Percentiles rank a stretch among this genome's conserved stretches.
These are phyloP conservation scores for Scolecobasidium constrictum DNA, from an alignment of 2,329 filamentous ascomycete species.

Conservation along the genomic window DNA sequence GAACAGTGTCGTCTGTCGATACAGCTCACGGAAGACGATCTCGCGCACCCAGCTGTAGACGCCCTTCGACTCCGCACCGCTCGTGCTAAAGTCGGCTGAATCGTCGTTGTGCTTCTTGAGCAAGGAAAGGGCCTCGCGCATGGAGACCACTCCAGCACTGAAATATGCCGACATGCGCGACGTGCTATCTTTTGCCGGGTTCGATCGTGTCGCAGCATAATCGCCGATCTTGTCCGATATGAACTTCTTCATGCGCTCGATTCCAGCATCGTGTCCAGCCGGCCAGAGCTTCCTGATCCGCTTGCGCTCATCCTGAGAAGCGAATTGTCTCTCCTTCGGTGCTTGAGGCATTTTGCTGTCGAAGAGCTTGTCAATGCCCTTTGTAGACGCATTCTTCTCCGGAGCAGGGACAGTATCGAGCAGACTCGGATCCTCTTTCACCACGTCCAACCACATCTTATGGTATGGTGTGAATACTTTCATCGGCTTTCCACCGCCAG, in stretches of 20 bases:
- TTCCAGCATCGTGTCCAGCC: slow-evolving; percentile 30
- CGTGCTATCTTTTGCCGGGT: slow-evolving; percentile 31
- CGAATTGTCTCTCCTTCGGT: slow-evolving; percentile 31
- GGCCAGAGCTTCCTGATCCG: slow-evolving; percentile 34
- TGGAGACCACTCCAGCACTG: slow-evolving; percentile 32
- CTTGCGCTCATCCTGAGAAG: slow-evolving; percentile 26
- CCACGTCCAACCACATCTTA: slow-evolving; percentile 32
- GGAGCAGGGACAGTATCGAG: slow-evolving; percentile 32
- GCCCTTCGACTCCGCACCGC: slow-evolving; percentile 24
- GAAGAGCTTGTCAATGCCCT: slow-evolving; percentile 22
- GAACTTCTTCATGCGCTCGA: slow-evolving; percentile 29
- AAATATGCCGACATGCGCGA: slow-evolving; percentile 34
- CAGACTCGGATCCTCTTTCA: slow-evolving; percentile 31
- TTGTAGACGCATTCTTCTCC: slow-evolving; percentile 24
- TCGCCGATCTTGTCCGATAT: slow-evolving; percentile 27
- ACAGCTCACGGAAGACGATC: slow-evolving; percentile 40
- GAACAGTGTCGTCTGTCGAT: slow-evolving; percentile 35
- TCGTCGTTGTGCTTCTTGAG: slow-evolving; percentile 30
- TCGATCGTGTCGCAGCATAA: slow-evolving; percentile 30
- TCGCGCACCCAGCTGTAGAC: slow-evolving; percentile 38
- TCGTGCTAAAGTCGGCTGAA: slow-evolving; percentile 31
- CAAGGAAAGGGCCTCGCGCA: slow-evolving; percentile 33
- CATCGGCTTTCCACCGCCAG: slow-evolving; percentile 32
- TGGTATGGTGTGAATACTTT: slow-evolving; percentile 44
- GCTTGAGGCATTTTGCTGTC: slow-evolving; percentile 21